Base-by-base conservation (phyloP, 139 green algal genomes). In the Medakamo hakoo region DNA sequence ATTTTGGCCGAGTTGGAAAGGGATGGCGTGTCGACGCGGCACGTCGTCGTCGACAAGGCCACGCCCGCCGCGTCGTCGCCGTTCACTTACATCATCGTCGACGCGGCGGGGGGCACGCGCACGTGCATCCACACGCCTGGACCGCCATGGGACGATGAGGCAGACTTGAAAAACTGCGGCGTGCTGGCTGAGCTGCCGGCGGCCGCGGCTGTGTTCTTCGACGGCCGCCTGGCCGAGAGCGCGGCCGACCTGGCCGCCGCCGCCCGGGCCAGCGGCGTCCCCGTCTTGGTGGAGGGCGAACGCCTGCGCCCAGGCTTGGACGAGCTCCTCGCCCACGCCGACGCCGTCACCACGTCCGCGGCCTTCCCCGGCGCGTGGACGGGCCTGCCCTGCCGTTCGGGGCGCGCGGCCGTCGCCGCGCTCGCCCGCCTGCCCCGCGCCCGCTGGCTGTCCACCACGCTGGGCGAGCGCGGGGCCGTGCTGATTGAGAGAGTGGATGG, bases 11-110 rank as follows among this genome's bases (percentile, higher is more conserved):
- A 98, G 79, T 71, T 98, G n/a, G 23, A 82, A 31, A 28, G 21
- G 1, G 92, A 96, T 25, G 90, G 90, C 20, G 75, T 98, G 0
- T 71, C 91, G 69, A 92, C 87, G 0, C 63, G 71, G 1, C 32
- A 57, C 3, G n/a, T 4, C 29, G 21, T 52, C 16, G 16, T 52
- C 40, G 40, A 52, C 9, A 16, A 59, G 49, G 85, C 0, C n/a
- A 81, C 79, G 4, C 3, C 67, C 9, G 79, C 75, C 3, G 55
- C 69, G 18, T 73, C 84, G n/a, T 94, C 89, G 1, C 89, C 89
- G n/a, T 97, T 96, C 74, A 97, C 90, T 0, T 97, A 97, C 81
- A 96, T 97, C 68, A 95, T 97, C 56, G 88, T 97, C 0, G 60
- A 27, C 31, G 30, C 19, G 62, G 52, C 75, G 88, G 83, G 85